A percentile compares a stretch with the other conserved stretches of the same genome.
Conservation (phyloP, 345 rosid genomes). For the Ceriops zippeliana region DNA sequence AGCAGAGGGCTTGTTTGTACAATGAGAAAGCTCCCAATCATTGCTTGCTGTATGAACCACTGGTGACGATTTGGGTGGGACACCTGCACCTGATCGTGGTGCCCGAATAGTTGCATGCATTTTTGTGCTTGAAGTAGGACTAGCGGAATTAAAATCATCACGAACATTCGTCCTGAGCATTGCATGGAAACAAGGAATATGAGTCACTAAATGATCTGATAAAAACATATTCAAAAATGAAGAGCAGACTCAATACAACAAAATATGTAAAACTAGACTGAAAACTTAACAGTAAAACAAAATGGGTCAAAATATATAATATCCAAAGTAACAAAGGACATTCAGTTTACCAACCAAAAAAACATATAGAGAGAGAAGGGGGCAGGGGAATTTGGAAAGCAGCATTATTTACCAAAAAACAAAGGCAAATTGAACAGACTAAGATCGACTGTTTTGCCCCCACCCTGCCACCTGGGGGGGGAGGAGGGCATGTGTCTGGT, state of each 20-base stretch:
- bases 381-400: too few relatives aligned
- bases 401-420: too few relatives aligned
- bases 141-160: slow-evolving; percentile 68
- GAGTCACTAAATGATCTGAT: background rate
- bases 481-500: too few relatives aligned
- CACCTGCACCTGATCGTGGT: slow-evolving; percentile 67
- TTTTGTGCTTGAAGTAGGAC: slow-evolving; percentile 64
- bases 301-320: background rate
- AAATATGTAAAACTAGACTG: background rate
- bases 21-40: slow-evolving; percentile 85
- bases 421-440: too few relatives aligned
- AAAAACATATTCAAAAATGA: slow-evolving; percentile 1
- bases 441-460: too few relatives aligned
- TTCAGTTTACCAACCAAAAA: too few relatives aligned
- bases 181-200: slow-evolving; percentile 13
- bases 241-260: background rate
- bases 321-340: background rate
- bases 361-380: too few relatives aligned
- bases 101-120: slow-evolving; percentile 60
- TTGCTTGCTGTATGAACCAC: slow-evolving; percentile 55
- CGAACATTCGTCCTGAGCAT: slow-evolving; percentile 58
- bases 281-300: background rate
- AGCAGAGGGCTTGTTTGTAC: slow-evolving; percentile 68
- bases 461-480: too few relatives aligned
- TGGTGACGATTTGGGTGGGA: slow-evolving; percentile 62